A percentile compares a stretch with the other conserved stretches of the same genome.
Evolutionary conservation across 2,329 filamentous ascomycete genomes (phyloP).

Genomic region (Fusarium udum): DNA sequence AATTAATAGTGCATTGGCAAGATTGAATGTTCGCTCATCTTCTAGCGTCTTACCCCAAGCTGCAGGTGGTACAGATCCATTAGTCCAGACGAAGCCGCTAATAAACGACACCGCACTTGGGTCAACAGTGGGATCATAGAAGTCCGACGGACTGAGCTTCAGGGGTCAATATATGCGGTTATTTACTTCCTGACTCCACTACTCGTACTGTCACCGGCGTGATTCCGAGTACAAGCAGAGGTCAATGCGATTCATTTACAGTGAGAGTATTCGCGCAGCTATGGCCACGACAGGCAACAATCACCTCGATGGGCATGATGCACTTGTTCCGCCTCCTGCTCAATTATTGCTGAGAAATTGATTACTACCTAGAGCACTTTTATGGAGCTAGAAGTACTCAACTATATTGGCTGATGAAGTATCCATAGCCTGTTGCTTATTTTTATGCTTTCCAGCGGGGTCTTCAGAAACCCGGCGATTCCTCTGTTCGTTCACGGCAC

Average conservation of each 20-base stretch:
- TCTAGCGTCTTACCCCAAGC: slow-evolving; percentile 39
- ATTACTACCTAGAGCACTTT: slow-evolving; percentile 1
- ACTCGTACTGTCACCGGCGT: slow-evolving; percentile 19
- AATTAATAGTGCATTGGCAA: slow-evolving; percentile 5
- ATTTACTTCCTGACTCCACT: slow-evolving; percentile 29
- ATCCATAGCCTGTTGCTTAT: neutral
- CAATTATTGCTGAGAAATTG: slow-evolving; percentile 17
- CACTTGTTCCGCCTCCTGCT: neutral
- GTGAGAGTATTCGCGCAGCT: slow-evolving; percentile 26
- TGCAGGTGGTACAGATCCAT: slow-evolving; percentile 28
- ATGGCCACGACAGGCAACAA: slow-evolving; percentile 15
- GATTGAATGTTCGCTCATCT: slow-evolving; percentile 24
- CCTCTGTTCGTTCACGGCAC: slow-evolving; percentile 28
- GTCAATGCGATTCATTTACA: slow-evolving; percentile 33
- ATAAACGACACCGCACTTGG: slow-evolving; percentile 19
- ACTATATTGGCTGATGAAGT: slow-evolving; percentile 8
- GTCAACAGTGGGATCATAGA: slow-evolving; percentile 10
- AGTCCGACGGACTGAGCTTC: slow-evolving; percentile 5
- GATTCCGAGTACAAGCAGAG: slow-evolving; percentile 30
- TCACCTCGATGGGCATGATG: slow-evolving; percentile 4
- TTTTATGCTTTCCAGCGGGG: slow-evolving; percentile 5
- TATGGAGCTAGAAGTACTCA: slow-evolving; percentile 13
- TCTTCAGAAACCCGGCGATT: slow-evolving; percentile 14
- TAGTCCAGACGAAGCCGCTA: slow-evolving; percentile 15
- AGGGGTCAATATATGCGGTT: slow-evolving; percentile 17